Base-by-base conservation (phyloP, 208 protist species). In the Porcisia hertigi region DNA sequence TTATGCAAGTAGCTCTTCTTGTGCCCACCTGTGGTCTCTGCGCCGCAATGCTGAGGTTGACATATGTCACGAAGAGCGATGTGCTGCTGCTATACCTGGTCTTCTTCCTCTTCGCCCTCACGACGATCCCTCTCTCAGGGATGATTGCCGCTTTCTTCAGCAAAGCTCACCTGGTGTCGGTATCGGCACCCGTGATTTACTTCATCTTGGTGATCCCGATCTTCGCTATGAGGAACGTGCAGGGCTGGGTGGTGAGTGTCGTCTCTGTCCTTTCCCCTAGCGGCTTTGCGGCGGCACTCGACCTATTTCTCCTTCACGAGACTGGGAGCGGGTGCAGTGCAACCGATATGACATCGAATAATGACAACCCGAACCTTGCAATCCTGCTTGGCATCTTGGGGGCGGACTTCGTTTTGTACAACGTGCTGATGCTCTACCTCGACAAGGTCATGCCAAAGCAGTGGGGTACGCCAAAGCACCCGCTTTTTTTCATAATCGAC, bases 161-260 rank as follows among this genome's bases (percentile, higher is more conserved):
- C 77, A 93, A 94, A 74, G 72, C 91, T 2, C 85, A 85, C 0
- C 54, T 92, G 8, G 82, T 91, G 14, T 80, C 87, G 23, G 78
- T 94, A 0, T 43, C 94, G n/a, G 47, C 89, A 3, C 91, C 91
- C 36, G 63, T 97, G 11, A 81, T 95, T n/a, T 95, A 86, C 77
- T 92, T 96, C 72, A 76, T 91, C 25, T 64, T 88, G 3, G 71
- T 86, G 16, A 75, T 85, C 12, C 89, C 89, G 36, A 69, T 80
- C 45, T 94, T 92, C 64, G 81, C 81, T 71, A 75, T 94, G 73
- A 34, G 57, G 1, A 82, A 77, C 58, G 79, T 81, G 6, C 78
- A 66, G 23, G 53, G 63, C 25, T 49, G 5, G 7, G 59, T 84
- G 49, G 76, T 82, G 6, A 73, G 59, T 3, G 73, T 8, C 30